A percentile compares a stretch with the other conserved stretches of the same genome.
Evolutionary conservation across 805 yeast species (phyloP).

Genomic region (Starmerella riodocensis): DNA sequence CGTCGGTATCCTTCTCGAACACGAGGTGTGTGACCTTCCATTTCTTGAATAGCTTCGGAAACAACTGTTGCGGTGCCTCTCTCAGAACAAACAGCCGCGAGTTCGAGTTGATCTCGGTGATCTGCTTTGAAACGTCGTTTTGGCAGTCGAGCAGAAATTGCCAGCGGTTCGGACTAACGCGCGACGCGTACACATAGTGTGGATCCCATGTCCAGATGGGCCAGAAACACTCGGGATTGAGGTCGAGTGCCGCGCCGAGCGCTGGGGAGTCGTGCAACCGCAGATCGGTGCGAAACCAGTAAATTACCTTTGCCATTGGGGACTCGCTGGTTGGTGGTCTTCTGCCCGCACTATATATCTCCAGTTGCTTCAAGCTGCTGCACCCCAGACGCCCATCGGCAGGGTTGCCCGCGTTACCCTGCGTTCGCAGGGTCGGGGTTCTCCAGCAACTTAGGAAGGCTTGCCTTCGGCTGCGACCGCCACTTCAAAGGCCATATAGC

Average conservation of each 20-base stretch:
- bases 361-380: too few relatives aligned
- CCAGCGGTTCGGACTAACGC: constrained; percentile 2
- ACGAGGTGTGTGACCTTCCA: constrained; percentile 2
- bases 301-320: constrained; percentile 1
- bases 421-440: too few relatives aligned
- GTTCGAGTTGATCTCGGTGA: constrained; percentile 1
- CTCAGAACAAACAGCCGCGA: not conserved
- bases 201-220: constrained; percentile 4
- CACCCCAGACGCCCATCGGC: too few relatives aligned
- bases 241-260: not conserved
- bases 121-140: not conserved
- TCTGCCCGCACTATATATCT: not conserved
- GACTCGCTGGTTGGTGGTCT: not conserved
- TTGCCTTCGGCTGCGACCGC: too few relatives aligned
- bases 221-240: constrained; percentile 1
- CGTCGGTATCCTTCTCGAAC: constrained; percentile 1
- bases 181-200: not conserved
- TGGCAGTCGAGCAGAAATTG: constrained; percentile 3
- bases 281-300: constrained; percentile 1
- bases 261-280: constrained; percentile 3
- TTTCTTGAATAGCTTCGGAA: not conserved
- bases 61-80: not conserved
- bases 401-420: too few relatives aligned
- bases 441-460: too few relatives aligned
- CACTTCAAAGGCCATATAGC: too few relatives aligned